Evolutionary conservation across 176 grass and related monocot genomes (phyloP).

Genomic region (Juncus inflexus): DNA sequence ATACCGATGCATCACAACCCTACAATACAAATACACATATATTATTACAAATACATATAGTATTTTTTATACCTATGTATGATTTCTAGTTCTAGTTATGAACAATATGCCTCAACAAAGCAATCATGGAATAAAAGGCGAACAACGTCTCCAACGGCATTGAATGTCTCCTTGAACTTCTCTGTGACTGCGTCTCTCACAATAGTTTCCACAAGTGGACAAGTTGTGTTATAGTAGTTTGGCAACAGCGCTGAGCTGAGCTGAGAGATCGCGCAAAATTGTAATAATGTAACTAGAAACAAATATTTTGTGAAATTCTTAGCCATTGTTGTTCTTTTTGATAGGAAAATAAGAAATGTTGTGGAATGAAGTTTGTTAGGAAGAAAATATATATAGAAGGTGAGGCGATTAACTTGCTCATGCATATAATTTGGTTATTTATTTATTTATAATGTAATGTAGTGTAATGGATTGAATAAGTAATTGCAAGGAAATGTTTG

Average conservation of each 20-base stretch:
- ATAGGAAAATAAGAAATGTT: too few relatives aligned
- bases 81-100: too few relatives aligned
- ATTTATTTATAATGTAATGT: too few relatives aligned
- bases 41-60: too few relatives aligned
- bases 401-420: too few relatives aligned
- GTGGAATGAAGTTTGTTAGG: too few relatives aligned
- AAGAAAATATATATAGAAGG: too few relatives aligned
- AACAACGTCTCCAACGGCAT: conserved; percentile 42
- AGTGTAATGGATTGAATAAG: too few relatives aligned
- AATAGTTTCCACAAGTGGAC: conserved; percentile 64
- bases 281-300: conserved; percentile 4
- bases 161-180: conserved; percentile 32
- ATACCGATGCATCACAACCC: conserved; percentile 82
- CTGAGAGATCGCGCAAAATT: conserved; percentile 1
- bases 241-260: conserved; percentile 39
- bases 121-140: conserved; percentile 97
- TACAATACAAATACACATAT: conserved; percentile 13
- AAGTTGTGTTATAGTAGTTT: conserved; percentile 57
- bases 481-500: too few relatives aligned
- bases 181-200: conserved; percentile 40
- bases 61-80: too few relatives aligned
- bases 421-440: too few relatives aligned
- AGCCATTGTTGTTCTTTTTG: too few relatives aligned
- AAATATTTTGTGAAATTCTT: not conserved
- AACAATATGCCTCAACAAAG: conserved; percentile 72